Evolutionary conservation across 2,329 filamentous ascomycete genomes (phyloP), one percentile per base, ranked within the genome.

Genomic region (Hypoxylon sp.): DNA sequence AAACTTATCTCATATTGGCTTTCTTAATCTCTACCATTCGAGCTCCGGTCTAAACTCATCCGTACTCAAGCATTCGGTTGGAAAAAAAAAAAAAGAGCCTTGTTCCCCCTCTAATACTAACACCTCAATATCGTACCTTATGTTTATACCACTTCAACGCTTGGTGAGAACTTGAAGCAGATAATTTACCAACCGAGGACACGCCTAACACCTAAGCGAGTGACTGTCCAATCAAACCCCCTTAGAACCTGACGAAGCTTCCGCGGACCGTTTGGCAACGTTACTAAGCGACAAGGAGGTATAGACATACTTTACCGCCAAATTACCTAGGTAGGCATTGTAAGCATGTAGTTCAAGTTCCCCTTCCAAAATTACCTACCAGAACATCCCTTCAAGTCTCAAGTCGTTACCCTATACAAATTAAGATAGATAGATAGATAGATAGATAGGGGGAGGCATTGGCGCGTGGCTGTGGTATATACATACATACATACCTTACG

Each of bases 381-480:
- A n/a, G n/a, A 42, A 42, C n/a, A 42, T 17, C 37, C 19, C n/a
- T 10, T 17, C 14, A 17, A 17, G n/a, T 17, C 37, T 42, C 37
- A 42, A 42, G 14, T 17, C 5, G 37, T 42, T 17, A 17, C 37
- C 9, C 11, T 42, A 19, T 17, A 42, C 5, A 8, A n/a, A 22
- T 22, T 22, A 22, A 22, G 19, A 22, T 22, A 22, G 37, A 6
- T 17, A n/a, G 5, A 39, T 39, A 39, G 11, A 19, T 35, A 42
- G n/a, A 39, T 29, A 54, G n/a, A 55, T 9, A 26, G 39, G 26
- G 24, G 19, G 17, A 56, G 33, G 54, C 46, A 24, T 17, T 56
- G 46, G 39, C 19, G 22, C 35, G 54, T 47, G 54, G 54, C 39
- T 56, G 24, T 47, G 54, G 42, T 5, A 33, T 33, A 44, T 56